Percentiles rank a stretch among this genome's conserved stretches.
These are phyloP conservation scores for Arachis stenosperma DNA, from an alignment of 306 rosid species.

Conservation along the genomic window DNA sequence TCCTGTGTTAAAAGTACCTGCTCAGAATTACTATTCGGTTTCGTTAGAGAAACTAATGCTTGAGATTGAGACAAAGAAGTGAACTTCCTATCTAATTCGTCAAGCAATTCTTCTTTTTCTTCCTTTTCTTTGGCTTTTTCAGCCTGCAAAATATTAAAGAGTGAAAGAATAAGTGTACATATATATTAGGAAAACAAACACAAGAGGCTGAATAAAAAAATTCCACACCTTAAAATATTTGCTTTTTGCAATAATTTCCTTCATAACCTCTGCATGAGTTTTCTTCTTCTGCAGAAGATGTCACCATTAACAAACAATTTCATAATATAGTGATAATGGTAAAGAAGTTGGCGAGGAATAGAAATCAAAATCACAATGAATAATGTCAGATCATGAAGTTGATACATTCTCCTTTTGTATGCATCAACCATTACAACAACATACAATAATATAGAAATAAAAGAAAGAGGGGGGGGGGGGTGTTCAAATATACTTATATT, in stretches of 20 bases:
- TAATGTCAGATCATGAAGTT: neutral
- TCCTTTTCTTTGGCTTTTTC: constrained; percentile 88
- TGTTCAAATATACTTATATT: neutral
- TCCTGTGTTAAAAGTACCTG: constrained; percentile 53
- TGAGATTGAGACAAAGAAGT: constrained; percentile 62
- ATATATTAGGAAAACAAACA: constrained; percentile 26
- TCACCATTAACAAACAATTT: constrained; percentile 31
- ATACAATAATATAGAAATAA: neutral
- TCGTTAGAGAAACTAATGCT: constrained; percentile 60
- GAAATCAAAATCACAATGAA: constrained; percentile 12
- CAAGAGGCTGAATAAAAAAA: constrained; percentile 16
- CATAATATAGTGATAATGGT: constrained; percentile 1
- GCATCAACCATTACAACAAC: neutral
- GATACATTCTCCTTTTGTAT: neutral
- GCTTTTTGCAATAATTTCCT: constrained; percentile 81
- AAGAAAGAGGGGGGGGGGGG: neutral
- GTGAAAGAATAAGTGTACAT: constrained; percentile 18
- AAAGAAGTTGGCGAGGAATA: neutral
- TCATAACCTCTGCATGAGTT: constrained; percentile 88
- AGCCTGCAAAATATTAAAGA: constrained; percentile 60
- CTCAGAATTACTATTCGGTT: constrained; percentile 52
- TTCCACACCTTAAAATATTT: constrained; percentile 70
- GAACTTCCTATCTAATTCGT: constrained; percentile 74
- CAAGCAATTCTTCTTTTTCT: constrained; percentile 71
- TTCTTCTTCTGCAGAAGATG: constrained; percentile 67